These are phyloP conservation scores for Salix viminalis DNA, from an alignment of 345 rosid genomes.

Conservation along the genomic window DNA sequence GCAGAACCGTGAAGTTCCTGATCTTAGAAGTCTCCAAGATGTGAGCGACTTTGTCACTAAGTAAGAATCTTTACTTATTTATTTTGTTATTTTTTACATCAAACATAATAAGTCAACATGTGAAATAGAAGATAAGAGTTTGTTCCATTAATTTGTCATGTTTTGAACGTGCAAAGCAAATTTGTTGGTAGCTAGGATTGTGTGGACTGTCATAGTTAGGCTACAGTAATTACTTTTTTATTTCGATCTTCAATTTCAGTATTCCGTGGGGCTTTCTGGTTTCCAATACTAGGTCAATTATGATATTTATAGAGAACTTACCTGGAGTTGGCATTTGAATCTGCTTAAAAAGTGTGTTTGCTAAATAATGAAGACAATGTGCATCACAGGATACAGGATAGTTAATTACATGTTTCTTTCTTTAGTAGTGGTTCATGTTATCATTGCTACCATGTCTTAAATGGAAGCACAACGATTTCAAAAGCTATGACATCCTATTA, in stretches of 20 bases:
- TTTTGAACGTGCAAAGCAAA: neutral
- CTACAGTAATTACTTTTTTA: neutral
- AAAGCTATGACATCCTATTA: neutral
- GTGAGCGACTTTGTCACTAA: slow-evolving; percentile 87
- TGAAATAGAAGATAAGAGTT: neutral
- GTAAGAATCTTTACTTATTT: slow-evolving; percentile 40
- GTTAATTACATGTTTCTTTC: neutral
- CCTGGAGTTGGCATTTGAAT: neutral
- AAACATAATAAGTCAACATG: neutral
- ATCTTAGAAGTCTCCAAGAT: slow-evolving; percentile 82
- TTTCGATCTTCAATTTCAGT: neutral
- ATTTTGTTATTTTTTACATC: neutral
- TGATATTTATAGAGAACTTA: neutral
- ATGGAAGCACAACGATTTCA: neutral
- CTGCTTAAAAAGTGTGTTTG: neutral
- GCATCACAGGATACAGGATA: neutral
- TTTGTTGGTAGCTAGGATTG: neutral
- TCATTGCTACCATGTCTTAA: neutral
- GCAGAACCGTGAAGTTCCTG: slow-evolving; percentile 80
- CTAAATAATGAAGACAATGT: neutral
- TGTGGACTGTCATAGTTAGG: neutral
- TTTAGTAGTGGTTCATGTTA: neutral
- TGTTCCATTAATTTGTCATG: neutral
- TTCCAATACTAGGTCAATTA: neutral
- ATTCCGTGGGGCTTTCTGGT: neutral